Evolutionary conservation across 1,139 yeast species (phyloP).

Genomic region (Kazachstania sp.): DNA sequence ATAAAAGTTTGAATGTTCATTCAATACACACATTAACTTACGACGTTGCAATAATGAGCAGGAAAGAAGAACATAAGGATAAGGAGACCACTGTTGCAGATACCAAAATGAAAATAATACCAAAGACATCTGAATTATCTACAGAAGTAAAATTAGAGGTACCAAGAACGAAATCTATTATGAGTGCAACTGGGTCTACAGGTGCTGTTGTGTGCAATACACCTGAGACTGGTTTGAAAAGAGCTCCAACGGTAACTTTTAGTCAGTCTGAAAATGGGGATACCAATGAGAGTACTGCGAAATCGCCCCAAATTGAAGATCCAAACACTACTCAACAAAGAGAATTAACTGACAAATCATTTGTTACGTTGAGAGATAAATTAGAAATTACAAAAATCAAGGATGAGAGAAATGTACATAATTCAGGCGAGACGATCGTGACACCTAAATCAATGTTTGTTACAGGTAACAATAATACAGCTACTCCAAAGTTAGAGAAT

Average conservation of each 20-base stretch:
- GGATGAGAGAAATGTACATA: background rate
- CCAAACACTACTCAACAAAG: background rate
- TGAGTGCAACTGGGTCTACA: slow-evolving; percentile 29
- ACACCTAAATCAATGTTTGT: background rate
- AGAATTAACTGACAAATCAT: background rate
- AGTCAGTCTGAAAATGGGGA: slow-evolving; percentile 19
- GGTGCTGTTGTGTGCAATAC: slow-evolving; percentile 31
- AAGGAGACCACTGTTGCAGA: too few relatives aligned
- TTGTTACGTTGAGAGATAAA: background rate
- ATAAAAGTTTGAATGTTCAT: too few relatives aligned
- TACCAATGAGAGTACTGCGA: background rate
- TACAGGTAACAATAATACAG: background rate
- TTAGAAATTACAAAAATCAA: background rate
- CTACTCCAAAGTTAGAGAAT: slow-evolving; percentile 24
- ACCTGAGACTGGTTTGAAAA: slow-evolving; percentile 28
- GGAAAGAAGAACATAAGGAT: too few relatives aligned
- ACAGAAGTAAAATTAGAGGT: background rate
- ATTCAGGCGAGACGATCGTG: background rate
- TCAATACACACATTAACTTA: too few relatives aligned
- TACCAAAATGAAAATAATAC: background rate
- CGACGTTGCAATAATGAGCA: too few relatives aligned
- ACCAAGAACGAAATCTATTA: slow-evolving; percentile 26
- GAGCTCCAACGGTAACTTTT: slow-evolving; percentile 31
- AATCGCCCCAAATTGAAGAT: background rate
- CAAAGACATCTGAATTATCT: background rate